A percentile compares a stretch with the other conserved stretches of the same genome.
These are phyloP conservation scores for Eragrostis curvula DNA, from an alignment of 176 grass and related monocot species.

Conservation along the genomic window DNA sequence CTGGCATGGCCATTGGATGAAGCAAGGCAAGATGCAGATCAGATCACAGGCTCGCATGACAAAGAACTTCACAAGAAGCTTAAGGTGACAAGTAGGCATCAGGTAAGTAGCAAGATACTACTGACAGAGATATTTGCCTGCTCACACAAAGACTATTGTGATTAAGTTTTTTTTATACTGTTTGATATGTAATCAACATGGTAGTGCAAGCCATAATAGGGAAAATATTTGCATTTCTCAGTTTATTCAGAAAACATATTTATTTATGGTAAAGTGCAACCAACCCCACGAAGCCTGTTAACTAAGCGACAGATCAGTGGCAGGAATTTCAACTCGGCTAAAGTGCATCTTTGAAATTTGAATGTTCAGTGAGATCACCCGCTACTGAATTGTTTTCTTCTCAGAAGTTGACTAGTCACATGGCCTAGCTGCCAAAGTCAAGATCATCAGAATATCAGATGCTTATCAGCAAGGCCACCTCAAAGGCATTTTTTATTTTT, in stretches of 20 bases:
- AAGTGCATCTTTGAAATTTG: slow-evolving; percentile 23
- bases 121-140: neutral
- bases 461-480: slow-evolving; percentile 29
- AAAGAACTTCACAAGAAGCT: neutral
- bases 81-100: neutral
- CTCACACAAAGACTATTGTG: neutral
- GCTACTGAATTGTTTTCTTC: neutral
- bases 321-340: slow-evolving; percentile 20
- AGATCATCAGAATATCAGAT: neutral
- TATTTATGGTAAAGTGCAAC: neutral
- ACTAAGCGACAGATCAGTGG: neutral
- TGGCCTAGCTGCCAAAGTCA: slow-evolving; percentile 34
- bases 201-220: neutral
- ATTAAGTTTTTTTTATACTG: neutral
- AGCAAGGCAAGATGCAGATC: neutral
- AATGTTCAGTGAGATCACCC: slow-evolving; percentile 17
- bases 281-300: neutral
- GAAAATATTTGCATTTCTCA: neutral
- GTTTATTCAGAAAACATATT: neutral
- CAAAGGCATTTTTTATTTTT: neutral
- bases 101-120: neutral
- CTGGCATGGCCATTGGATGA: neutral
- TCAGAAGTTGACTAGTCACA: slow-evolving; percentile 46
- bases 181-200: neutral
- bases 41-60: too few relatives aligned